Evolutionary conservation across 2,329 filamentous ascomycete species (phyloP), one percentile per base, ranked within the genome.

Genomic region (Chaetomiaceae sp.): DNA sequence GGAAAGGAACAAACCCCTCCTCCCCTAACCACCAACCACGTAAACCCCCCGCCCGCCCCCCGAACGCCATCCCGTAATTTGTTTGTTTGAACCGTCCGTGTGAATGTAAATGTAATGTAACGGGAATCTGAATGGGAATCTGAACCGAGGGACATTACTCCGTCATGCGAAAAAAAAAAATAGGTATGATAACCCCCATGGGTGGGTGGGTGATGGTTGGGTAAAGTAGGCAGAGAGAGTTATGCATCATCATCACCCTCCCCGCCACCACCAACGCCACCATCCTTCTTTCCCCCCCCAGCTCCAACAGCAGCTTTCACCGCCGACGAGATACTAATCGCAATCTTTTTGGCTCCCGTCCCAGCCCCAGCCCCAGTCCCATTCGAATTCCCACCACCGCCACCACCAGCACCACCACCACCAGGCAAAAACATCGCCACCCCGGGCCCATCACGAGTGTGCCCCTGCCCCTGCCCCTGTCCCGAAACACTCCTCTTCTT

Each of bases 401-500:
- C 21, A 20, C n/a, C 42, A 8, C 36, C 41, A 13, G 44, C 49
- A 9, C 40, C 41, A 20, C 23, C 18, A 3, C 27, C 38, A 6
- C 40, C 32, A n/a, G n/a, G n/a, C n/a, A n/a, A n/a, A n/a, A n/a
- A n/a, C n/a, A n/a, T n/a, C n/a, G n/a, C n/a, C n/a, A n/a, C n/a
- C n/a, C n/a, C n/a, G n/a, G n/a, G n/a, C n/a, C n/a, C n/a, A n/a
- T n/a, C n/a, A n/a, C n/a, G n/a, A n/a, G n/a, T n/a, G n/a, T 11
- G 14, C 29, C 3, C 1, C 27, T 11, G 16, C 29, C 21, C 32
- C 33, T 25, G 30, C 23, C 25, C 29, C 32, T 33, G n/a, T 13
- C 21, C 29, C 13, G 34, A 29, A 18, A 54, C 42, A n/a, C 48
- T 41, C 43, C 45, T 7, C 23, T 42, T 76, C 65, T 75, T 78